Conservation (phyloP, 768 basidiomycete species). For the Amanita muscaria region DNA sequence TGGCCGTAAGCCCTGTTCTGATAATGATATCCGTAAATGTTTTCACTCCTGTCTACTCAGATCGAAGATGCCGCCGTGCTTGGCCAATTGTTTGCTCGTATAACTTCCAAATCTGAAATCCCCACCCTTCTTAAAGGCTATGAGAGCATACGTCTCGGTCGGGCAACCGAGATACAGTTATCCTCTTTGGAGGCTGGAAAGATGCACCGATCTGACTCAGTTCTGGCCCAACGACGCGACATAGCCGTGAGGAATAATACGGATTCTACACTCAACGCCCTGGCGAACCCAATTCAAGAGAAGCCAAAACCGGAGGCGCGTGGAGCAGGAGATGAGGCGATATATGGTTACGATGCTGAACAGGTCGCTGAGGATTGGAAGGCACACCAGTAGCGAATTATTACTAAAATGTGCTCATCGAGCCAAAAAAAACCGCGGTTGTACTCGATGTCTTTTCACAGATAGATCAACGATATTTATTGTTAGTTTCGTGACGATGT, state of each 20-base stretch:
- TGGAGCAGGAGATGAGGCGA: slow-evolving; percentile 33
- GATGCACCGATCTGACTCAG: too few species aligned
- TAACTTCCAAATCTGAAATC: slow-evolving; percentile 33
- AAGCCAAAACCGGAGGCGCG: slow-evolving; percentile 14
- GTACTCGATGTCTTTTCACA: too few species aligned
- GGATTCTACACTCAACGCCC: too few species aligned
- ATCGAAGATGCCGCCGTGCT: slow-evolving; percentile 29
- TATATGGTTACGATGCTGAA: slow-evolving; percentile 51
- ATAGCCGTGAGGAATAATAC: too few species aligned
- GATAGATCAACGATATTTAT: too few species aligned
- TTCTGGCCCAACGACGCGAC: too few species aligned
- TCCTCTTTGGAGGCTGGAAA: slow-evolving; percentile 11
- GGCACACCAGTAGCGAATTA: slow-evolving; percentile 14
- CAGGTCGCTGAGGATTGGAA: slow-evolving; percentile 43
- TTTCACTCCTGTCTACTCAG: slow-evolving; percentile 9
- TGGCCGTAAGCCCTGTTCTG: slow-evolving; percentile 27
- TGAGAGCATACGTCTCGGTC: slow-evolving; percentile 38
- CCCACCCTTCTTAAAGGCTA: slow-evolving; percentile 40
- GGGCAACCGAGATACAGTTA: slow-evolving; percentile 40
- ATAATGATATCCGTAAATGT: background rate
- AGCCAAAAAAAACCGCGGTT: too few species aligned
- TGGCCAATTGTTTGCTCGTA: slow-evolving; percentile 41
- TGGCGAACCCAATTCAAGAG: too few species aligned
- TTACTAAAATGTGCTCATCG: too few species aligned
- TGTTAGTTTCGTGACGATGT: too few species aligned